These are phyloP conservation scores for Calonectria pteridis DNA, from an alignment of 2,329 filamentous ascomycete species.

Conservation along the genomic window DNA sequence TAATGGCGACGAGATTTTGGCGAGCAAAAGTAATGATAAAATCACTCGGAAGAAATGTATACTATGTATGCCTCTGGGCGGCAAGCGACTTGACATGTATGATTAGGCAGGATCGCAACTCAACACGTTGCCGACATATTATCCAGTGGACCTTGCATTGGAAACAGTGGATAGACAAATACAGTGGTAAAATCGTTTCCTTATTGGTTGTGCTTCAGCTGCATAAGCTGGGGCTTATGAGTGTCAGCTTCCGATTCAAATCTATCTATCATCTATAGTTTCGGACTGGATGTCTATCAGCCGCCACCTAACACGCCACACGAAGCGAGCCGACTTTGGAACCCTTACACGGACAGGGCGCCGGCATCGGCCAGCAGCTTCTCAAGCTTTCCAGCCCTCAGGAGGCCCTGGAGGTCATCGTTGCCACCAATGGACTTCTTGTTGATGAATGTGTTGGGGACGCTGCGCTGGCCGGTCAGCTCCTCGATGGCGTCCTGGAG, in stretches of 20 bases:
- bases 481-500: conserved; percentile 87
- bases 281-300: conserved; percentile 39
- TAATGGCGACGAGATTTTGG: conserved; percentile 34
- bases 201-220: not conserved
- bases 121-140: conserved; percentile 26
- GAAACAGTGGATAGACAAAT: conserved; percentile 11
- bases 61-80: conserved; percentile 24
- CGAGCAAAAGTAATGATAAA: not conserved
- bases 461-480: conserved; percentile 86
- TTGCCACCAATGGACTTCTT: conserved; percentile 96
- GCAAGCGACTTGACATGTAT: conserved; percentile 34
- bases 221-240: not conserved
- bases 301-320: conserved; percentile 18
- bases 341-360: conserved; percentile 57
- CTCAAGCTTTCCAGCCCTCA: conserved; percentile 58
- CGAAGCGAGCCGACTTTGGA: conserved; percentile 10
- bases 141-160: conserved; percentile 25
- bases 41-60: conserved; percentile 35
- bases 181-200: conserved; percentile 14
- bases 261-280: conserved; percentile 34
- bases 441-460: conserved; percentile 95
- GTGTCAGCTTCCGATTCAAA: not conserved
- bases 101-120: conserved; percentile 37
- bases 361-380: conserved; percentile 57
- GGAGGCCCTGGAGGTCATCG: conserved; percentile 80